A percentile compares a stretch with the other conserved stretches of the same genome.
phyloP scores from a whole-genome alignment of 2,329 filamentous ascomycete species.

The Aureobasidium pullulans region DNA sequence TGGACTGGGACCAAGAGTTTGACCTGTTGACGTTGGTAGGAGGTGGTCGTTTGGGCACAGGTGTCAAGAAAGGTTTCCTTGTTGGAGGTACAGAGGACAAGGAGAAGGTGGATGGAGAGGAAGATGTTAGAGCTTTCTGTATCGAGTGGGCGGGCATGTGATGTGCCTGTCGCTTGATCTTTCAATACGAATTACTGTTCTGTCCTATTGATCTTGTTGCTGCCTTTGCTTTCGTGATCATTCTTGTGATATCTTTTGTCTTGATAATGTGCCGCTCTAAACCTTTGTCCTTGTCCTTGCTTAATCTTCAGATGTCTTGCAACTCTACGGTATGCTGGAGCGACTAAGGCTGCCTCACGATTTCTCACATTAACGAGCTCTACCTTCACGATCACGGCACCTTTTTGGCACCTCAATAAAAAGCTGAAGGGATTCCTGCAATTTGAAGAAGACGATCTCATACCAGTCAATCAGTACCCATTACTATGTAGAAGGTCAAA shows the following conservation, averaged over 20 bases:
- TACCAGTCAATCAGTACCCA: not conserved
- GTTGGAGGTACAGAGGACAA: conserved; percentile 55
- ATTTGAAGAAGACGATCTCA: not conserved
- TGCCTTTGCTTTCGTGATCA: not conserved
- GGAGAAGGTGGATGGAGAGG: conserved; percentile 28
- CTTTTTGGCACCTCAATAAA: no score
- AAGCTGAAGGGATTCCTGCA: no score
- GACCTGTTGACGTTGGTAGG: conserved; percentile 77
- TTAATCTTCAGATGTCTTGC: no score
- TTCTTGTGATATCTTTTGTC: no score
- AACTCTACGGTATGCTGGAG: no score
- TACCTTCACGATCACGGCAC: no score
- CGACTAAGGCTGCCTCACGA: no score
- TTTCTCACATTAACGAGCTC: no score
- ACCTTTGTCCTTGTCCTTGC: no score
- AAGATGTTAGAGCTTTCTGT: conserved; percentile 63
- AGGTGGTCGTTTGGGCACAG: conserved; percentile 80
- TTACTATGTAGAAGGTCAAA: not conserved
- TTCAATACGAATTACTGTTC: not conserved
- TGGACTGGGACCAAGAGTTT: conserved; percentile 82
- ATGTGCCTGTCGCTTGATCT: conserved; percentile 19
- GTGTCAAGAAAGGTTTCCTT: conserved; percentile 92
- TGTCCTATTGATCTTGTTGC: not conserved
- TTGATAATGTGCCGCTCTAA: no score
- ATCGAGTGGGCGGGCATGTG: conserved; percentile 94